These are phyloP conservation scores for Kernera saxatilis DNA, from an alignment of 345 rosid genomes.

Conservation along the genomic window DNA sequence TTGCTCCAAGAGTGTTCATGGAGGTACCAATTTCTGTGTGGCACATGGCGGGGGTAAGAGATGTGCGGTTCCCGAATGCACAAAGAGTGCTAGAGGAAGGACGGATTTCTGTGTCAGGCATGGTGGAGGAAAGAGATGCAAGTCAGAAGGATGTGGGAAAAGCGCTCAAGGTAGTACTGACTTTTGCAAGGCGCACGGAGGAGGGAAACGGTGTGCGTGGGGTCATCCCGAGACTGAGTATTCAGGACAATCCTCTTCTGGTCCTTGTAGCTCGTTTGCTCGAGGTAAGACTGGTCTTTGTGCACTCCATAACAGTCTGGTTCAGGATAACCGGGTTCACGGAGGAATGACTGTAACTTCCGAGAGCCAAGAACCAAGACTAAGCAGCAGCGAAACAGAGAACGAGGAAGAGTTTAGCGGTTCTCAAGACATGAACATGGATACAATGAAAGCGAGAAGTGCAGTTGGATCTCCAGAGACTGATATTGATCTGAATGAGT, in stretches of 20 bases:
- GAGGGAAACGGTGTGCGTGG: conserved; percentile 95
- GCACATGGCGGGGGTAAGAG: conserved; percentile 99
- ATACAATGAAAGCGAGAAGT: conserved; percentile 31
- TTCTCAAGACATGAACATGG: conserved; percentile 58
- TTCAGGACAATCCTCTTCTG: conserved; percentile 40
- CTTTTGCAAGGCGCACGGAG: conserved; percentile 97
- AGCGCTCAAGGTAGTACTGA: conserved; percentile 99
- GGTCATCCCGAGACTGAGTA: conserved; percentile 77
- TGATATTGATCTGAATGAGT: conserved; percentile 36
- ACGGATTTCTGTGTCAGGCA: conserved; percentile 92
- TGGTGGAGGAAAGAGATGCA: conserved; percentile 98
- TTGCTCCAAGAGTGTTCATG: conserved; percentile 95
- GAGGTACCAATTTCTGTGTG: conserved; percentile 96
- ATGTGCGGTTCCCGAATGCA: conserved; percentile 78
- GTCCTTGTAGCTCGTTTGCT: conserved; percentile 82
- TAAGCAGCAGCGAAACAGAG: conserved; percentile 36
- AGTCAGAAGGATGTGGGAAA: conserved; percentile 78
- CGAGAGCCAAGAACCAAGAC: conserved; percentile 46
- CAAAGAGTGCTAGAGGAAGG: conserved; percentile 97
- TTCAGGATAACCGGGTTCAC: conserved; percentile 79
- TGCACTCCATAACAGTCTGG: conserved; percentile 70
- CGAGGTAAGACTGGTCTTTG: conserved; percentile 90
- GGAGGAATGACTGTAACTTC: conserved; percentile 67
- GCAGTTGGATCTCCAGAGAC: conserved; percentile 32
- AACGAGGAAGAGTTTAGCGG: conserved; percentile 45